Base-by-base conservation (phyloP, 2,329 filamentous ascomycete genomes). In the Spiromastix sp. region DNA sequence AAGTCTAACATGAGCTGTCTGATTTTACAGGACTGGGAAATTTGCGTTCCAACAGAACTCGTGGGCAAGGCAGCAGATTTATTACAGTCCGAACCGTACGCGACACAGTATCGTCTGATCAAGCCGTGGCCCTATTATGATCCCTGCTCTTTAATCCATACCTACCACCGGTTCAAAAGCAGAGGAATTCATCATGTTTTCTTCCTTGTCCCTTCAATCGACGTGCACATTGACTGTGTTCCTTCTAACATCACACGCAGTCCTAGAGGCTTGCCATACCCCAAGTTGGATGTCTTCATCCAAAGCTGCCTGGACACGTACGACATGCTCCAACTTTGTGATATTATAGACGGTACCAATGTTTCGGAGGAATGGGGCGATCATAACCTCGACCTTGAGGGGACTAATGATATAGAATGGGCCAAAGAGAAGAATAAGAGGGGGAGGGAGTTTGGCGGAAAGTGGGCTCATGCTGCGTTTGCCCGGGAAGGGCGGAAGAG, bases 311-410 rank as follows among this genome's bases (percentile, higher is more conserved):
- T 53, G 34, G 49, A 53, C 18, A 53, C 42, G 36, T 43, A 44
- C 32, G 43, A 48, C 32, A 45, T 48, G 37, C 42, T 50, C 27
- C 41, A 46, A 28, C 46, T 53, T 19, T 48, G 45, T 30, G 49
- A 53, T 45, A 42, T 49, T 33, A 50, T 53, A 37, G 49, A 53
- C 36, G 48, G 48, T 28, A 47, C 46, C n/a, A 47, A 51, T 42
- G 42, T 51, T 33, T 51, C 47, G 8, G 49, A 53, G 38, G 44
- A 49, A 42, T 53, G 49, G 49, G 49, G 50, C 16, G 38, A 42
- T 22, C 31, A 43, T 24, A 43, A 53, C 36, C 44, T 53, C 26
- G 32, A 46, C 13, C 40, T 53, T 21, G 45, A 50, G 29, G 49
- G 49, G 20, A 38, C 43, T 21, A 52, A 47, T 34, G 49, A 53